Base-by-base conservation (phyloP, 164 flowering plant genomes). In the Liriodendron chinense region DNA sequence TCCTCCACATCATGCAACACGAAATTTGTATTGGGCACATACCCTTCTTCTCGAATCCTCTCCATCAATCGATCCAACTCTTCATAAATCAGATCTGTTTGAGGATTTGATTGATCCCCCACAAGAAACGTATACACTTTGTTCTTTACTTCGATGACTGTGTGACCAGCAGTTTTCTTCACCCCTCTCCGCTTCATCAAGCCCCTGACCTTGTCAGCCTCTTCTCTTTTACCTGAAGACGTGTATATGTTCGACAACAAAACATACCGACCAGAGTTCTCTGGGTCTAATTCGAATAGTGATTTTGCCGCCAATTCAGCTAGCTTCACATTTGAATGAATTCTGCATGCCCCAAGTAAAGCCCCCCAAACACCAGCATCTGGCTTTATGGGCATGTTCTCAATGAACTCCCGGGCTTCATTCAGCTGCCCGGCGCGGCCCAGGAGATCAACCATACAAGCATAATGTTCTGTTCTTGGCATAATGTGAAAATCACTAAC, bases 331-430 rank as follows among this genome's bases (percentile, higher is more conserved):
- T 84, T 79, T 67, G 50, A 73, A 74, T 83, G 84, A 72, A 83
- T 74, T 75, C 80, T 75, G 76, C 83, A 85, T 22, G 85, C 87
- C 7, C 83, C 83, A 10, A 85, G 84, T 65, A 85, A 73, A 59
- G 87, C 76, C n/a, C 87, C 87, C 84, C 87, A 83, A 5, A 83
- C 81, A 20, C 80, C 82, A 16, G 82, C 76, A 81, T 83, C 78
- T 22, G 87, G 81, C 59, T 10, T 63, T 26, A 81, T 68, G 1
- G 85, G 84, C 85, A 85, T 81, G 62, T 21, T 73, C 73, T 74
- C 57, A 47, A 83, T 79, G 62, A 85, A 81, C 7, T 76, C 78
- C 23, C 13, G 68, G 22, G 87, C 83, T 74, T 83, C 84, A 2
- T 72, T 67, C 23, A 83, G 66, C 65, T 7, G 64, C 49, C 87